Percentiles rank a stretch among this genome's conserved stretches.
Conservation (phyloP, 2,329 filamentous ascomycete species). For the Rhynchosporium agropyri region DNA sequence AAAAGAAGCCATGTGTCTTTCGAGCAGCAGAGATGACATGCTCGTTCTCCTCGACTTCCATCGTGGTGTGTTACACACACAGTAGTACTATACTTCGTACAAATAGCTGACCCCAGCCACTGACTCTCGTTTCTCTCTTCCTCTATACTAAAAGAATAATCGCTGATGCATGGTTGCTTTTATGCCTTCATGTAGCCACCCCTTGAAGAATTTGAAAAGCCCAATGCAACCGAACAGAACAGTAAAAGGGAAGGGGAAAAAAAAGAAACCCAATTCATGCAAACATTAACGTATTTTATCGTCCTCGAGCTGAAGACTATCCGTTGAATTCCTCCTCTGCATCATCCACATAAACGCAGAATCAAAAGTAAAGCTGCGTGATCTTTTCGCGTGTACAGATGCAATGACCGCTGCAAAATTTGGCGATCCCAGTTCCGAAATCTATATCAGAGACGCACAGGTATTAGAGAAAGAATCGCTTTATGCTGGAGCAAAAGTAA, state of each 20-base stretch:
- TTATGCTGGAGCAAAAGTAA: conserved; percentile 33
- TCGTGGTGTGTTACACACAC: conserved; percentile 5
- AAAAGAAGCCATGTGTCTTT: neutral
- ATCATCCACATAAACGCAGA: conserved; percentile 5
- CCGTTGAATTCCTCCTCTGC: conserved; percentile 1
- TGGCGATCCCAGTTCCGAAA: conserved; percentile 19
- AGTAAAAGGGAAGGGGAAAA: conserved; percentile 3
- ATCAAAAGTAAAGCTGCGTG: conserved; percentile 4
- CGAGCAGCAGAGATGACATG: neutral
- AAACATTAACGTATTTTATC: conserved; percentile 25
- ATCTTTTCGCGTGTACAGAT: conserved; percentile 21
- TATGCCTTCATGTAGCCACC: conserved; percentile 11
- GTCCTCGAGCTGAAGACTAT: conserved; percentile 11
- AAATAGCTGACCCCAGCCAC: conserved; percentile 16
- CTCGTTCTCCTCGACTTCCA: neutral
- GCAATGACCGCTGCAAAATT: conserved; percentile 17
- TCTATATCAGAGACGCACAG: conserved; percentile 31
- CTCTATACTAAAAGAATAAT: conserved; percentile 31
- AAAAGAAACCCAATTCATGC: conserved; percentile 21
- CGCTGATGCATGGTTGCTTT: conserved; percentile 19
- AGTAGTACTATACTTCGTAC: conserved; percentile 26
- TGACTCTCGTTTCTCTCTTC: neutral
- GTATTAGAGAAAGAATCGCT: conserved; percentile 32
- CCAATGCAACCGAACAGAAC: conserved; percentile 13
- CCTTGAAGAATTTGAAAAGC: conserved; percentile 16